phyloP scores from a whole-genome alignment of 225 moss, liverwort and hornwort genomes.

The Marchantia polymorpha region DNA sequence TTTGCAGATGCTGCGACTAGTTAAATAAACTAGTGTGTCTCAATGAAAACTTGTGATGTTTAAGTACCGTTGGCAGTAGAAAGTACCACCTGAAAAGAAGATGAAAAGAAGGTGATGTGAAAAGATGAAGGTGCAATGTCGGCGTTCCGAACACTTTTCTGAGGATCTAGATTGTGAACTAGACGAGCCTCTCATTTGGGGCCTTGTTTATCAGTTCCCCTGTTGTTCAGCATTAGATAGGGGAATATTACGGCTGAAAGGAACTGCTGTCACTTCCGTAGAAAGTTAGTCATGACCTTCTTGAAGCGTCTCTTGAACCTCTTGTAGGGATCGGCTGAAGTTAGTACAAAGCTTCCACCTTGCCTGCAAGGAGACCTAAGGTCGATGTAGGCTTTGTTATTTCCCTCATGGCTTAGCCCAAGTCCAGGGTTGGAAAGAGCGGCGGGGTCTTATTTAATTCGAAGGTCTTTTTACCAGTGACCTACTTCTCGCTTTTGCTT shows the following conservation, averaged over 20 bases:
- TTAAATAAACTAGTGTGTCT: not conserved
- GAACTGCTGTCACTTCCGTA: conserved; percentile 8
- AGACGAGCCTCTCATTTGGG: conserved; percentile 10
- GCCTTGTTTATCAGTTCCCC: conserved; percentile 13
- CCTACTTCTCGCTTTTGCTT: not conserved
- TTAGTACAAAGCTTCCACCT: conserved; percentile 13
- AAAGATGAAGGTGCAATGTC: conserved; percentile 10
- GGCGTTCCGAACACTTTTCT: not conserved
- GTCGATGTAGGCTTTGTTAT: conserved; percentile 4
- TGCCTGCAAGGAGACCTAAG: not conserved
- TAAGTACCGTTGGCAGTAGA: not conserved
- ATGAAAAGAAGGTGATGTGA: not conserved
- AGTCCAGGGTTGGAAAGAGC: conserved; percentile 7
- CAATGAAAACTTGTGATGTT: not conserved
- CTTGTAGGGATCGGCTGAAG: not conserved
- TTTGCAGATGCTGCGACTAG: conserved; percentile 25
- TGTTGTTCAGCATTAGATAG: not conserved
- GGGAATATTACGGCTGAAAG: not conserved
- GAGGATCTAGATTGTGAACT: conserved; percentile 6
- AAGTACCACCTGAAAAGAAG: conserved; percentile 6
- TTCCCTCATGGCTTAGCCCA: not conserved
- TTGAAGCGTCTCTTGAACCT: conserved; percentile 9
- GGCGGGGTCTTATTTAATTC: not conserved
- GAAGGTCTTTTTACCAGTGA: not conserved
- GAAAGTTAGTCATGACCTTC: not conserved